Base-by-base conservation (phyloP, 768 basidiomycete genomes). In the Termitomyces sp. region DNA sequence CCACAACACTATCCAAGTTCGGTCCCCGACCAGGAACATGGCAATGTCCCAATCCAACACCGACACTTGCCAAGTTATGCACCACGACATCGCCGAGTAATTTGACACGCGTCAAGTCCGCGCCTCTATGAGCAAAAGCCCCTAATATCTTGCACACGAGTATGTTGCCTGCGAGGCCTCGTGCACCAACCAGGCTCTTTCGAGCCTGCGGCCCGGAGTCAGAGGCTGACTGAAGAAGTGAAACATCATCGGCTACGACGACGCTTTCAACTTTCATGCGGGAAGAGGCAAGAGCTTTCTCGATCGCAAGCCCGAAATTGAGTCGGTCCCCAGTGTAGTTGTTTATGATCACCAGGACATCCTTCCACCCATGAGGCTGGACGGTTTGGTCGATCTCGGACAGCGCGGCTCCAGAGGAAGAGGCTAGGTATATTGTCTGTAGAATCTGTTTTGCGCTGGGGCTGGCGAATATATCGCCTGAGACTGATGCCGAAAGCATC, bases 381-480 rank as follows among this genome's bases (percentile, higher is more conserved):
- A 13, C 13, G 29, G 6, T 31, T 12, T 49, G 22, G 12, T 55
- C 47, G n/a, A 51, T 18, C 15, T 51, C 41, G 46, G 56, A 56
- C 24, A 31, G 51, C 37, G 22, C 37, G 20, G 47, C 45, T 15
- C 59, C 66, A 20, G 68, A 65, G 22, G 70, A 70, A 0, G 78
- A 73, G 26, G 81, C 81, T 39, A 81, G 69, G 45, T 77, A 68
- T 56, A 86, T 74, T 3, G 78, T 77, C 12, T 71, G 70, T n/a
- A 78, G 57, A 47, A 86, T 79, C 65, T 84, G 82, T 49, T 77
- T 76, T n/a, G 83, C 81, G 61, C 81, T 83, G 0, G 83, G 85
- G 47, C 78, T 81, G 10, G 85, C 83, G 63, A 86, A 86, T 20
- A 83, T 78, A 51, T 85, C 82, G 2, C 84, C 85, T n/a, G 78